Conservation (phyloP, 768 basidiomycete genomes). For the Amanita fuliginea region DNA sequence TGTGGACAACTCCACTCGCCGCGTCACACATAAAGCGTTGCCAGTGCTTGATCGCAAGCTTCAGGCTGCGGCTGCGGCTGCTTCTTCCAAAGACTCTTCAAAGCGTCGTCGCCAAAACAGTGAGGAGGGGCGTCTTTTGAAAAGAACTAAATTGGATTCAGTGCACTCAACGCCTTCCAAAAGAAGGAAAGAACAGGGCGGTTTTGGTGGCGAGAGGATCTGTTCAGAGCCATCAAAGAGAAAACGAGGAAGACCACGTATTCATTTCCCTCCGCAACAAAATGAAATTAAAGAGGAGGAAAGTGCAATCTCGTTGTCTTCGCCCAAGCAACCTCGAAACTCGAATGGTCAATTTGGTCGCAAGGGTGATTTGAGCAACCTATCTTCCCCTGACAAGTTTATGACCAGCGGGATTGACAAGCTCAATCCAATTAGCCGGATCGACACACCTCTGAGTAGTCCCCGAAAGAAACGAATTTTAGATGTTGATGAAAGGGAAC, state of each 20-base stretch:
- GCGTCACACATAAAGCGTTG: conserved; percentile 39
- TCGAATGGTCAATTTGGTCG: conserved; percentile 53
- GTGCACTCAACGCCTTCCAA: neutral
- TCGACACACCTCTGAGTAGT: conserved; percentile 4
- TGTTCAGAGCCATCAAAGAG: conserved; percentile 22
- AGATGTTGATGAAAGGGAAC: conserved; percentile 23
- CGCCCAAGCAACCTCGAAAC: conserved; percentile 44
- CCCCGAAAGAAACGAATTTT: conserved; percentile 20
- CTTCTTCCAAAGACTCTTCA: conserved; percentile 15
- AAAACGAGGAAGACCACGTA: conserved; percentile 31
- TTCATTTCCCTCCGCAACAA: conserved; percentile 19
- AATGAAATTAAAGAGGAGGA: conserved; percentile 18
- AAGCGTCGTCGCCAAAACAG: conserved; percentile 20
- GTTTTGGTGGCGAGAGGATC: no score
- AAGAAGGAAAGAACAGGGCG: neutral
- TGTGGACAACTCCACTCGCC: conserved; percentile 31
- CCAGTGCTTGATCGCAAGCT: conserved; percentile 46
- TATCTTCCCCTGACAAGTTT: neutral
- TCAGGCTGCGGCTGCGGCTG: conserved; percentile 25
- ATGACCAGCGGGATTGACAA: neutral
- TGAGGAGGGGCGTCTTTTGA: conserved; percentile 13
- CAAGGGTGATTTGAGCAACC: conserved; percentile 36
- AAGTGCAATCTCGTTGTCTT: conserved; percentile 32
- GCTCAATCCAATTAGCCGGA: neutral
- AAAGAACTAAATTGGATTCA: conserved; percentile 3